phyloP scores from a whole-genome alignment of 2,329 filamentous ascomycete genomes.

The Colletotrichum sp. region DNA sequence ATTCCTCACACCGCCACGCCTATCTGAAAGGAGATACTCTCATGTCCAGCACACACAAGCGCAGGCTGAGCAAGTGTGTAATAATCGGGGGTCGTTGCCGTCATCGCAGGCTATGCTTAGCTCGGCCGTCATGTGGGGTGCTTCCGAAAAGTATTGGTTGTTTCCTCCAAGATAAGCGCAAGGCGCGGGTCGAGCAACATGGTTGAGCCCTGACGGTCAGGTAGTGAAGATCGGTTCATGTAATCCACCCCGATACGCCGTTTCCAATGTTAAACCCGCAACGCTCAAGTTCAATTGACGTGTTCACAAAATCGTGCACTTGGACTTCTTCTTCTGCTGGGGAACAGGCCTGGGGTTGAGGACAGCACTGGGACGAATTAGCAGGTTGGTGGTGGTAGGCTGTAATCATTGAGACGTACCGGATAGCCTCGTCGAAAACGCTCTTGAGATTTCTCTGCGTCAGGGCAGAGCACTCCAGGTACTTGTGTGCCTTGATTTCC shows the following conservation, averaged over 20 bases:
- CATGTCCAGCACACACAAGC: neutral
- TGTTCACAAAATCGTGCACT: slow-evolving; percentile 72
- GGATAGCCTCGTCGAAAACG: slow-evolving; percentile 97
- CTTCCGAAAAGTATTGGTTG: neutral
- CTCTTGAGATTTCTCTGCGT: slow-evolving; percentile 98
- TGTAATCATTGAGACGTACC: slow-evolving; percentile 62
- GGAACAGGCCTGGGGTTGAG: slow-evolving; percentile 69
- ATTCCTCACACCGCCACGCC: neutral
- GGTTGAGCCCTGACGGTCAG: slow-evolving; percentile 4
- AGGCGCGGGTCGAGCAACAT: slow-evolving; percentile 7
- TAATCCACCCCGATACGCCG: slow-evolving; percentile 13
- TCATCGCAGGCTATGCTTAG: slow-evolving; percentile 2
- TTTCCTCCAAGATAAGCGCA: neutral
- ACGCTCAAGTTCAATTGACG: slow-evolving; percentile 4
- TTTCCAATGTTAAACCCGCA: slow-evolving; percentile 11
- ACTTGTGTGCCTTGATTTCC: slow-evolving; percentile 96
- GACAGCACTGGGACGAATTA: slow-evolving; percentile 62
- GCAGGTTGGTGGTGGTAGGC: slow-evolving; percentile 21
- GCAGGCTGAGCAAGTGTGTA: neutral
- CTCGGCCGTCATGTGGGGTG: neutral
- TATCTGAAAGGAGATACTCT: neutral
- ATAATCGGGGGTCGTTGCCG: neutral
- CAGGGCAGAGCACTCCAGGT: slow-evolving; percentile 95
- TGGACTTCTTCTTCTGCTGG: slow-evolving; percentile 66
- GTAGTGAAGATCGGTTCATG: neutral